Evolutionary conservation across 345 rosid genomes (phyloP).

Genomic region (Trapa bicornis): DNA sequence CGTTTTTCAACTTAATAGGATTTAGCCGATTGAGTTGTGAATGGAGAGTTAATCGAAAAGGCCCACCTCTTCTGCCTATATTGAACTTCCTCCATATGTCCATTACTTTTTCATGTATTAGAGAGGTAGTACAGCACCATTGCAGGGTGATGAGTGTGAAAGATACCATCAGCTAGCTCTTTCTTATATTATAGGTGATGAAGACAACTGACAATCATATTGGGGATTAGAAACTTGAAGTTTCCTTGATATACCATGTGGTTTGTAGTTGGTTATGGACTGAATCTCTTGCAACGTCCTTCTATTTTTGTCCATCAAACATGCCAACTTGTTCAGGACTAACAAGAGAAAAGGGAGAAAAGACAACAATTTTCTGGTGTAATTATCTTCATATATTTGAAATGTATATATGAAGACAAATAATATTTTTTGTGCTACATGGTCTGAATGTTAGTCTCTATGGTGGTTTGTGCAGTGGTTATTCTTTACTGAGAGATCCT

Average conservation of each 20-base stretch:
- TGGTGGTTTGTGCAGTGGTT: conserved; percentile 40
- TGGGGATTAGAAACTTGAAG: neutral
- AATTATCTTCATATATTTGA: neutral
- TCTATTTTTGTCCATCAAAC: neutral
- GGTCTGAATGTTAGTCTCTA: neutral
- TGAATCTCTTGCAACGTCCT: neutral
- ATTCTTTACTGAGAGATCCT: conserved; percentile 71
- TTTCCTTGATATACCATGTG: neutral
- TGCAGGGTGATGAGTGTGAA: neutral
- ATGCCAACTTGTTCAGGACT: neutral
- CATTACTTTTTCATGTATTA: neutral
- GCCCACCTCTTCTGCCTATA: too few relatives aligned
- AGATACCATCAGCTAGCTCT: neutral
- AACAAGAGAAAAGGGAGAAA: neutral
- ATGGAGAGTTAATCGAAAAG: neutral
- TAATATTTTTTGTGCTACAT: neutral
- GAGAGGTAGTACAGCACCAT: neutral
- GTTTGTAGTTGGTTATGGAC: neutral
- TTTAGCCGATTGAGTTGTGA: neutral
- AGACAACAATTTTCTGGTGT: neutral
- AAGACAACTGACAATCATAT: too few relatives aligned
- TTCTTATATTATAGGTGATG: too few relatives aligned
- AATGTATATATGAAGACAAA: too few relatives aligned
- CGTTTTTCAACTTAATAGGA: neutral
- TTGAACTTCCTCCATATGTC: too few relatives aligned